Evolutionary conservation across 805 yeast genomes (phyloP).

Genomic region (Saturnispora dispora): DNA sequence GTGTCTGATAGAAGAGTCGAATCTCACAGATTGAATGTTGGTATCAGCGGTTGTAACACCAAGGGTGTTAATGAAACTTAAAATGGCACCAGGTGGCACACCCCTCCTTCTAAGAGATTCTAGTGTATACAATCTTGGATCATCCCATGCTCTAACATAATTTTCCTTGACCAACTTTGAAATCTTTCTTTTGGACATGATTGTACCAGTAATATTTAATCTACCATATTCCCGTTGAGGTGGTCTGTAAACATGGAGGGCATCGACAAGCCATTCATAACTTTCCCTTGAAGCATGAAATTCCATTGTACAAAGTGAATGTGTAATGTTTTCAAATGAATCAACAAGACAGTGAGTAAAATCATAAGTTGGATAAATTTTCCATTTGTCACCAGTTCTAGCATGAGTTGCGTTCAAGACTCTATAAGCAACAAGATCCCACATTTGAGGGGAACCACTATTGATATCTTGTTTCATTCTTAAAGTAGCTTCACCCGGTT

Average conservation of each 20-base stretch:
- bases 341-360: slow-evolving; percentile 99
- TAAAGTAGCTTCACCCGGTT: slow-evolving; percentile 86
- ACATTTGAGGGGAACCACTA: slow-evolving; percentile 97
- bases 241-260: slow-evolving; percentile 89
- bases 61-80: slow-evolving; percentile 84
- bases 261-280: slow-evolving; percentile 98
- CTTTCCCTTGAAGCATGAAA: slow-evolving; percentile 86
- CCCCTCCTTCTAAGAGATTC: slow-evolving; percentile 96
- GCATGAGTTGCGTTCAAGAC: slow-evolving; percentile 88
- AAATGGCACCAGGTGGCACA: slow-evolving; percentile 96
- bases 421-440: slow-evolving; percentile 98
- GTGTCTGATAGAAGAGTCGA: slow-evolving; percentile 81
- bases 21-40: slow-evolving; percentile 81
- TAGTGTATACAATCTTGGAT: slow-evolving; percentile 90
- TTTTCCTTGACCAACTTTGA: slow-evolving; percentile 79
- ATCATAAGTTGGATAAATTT: slow-evolving; percentile 96
- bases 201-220: slow-evolving; percentile 87
- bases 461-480: slow-evolving; percentile 92
- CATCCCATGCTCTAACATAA: slow-evolving; percentile 94
- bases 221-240: slow-evolving; percentile 99
- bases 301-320: slow-evolving; percentile 94
- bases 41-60: slow-evolving; percentile 95
- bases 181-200: slow-evolving; percentile 91
- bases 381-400: slow-evolving; percentile 96
- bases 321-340: slow-evolving; percentile 92